Evolutionary conservation across 2,329 filamentous ascomycete species (phyloP), one percentile per base, ranked within the genome.

Genomic region (Ophiostoma sp.): DNA sequence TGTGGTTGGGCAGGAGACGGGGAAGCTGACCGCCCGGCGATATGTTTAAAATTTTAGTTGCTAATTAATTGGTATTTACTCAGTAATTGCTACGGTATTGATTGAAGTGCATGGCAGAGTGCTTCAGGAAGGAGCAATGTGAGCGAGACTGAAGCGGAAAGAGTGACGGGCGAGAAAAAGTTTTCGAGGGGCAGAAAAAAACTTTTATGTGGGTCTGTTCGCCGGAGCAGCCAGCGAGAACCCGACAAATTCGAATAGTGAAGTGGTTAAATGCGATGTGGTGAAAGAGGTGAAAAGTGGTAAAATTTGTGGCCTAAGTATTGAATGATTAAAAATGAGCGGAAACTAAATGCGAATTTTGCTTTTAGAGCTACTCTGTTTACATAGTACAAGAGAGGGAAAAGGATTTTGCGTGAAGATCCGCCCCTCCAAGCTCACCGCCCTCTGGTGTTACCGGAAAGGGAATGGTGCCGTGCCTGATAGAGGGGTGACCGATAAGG

Each of bases 131-230:
- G 27, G 57, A 62, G 23, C 31, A 33, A 27, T 35, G 31, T 11
- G 57, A 33, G 27, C 57, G 4, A 31, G 8, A 17, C 57, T 62
- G 57, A n/a, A 35, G 33, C 15, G 52, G 52, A 10, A 64, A 35
- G 60, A 64, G 33, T 33, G 17, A 64, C 60, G 27, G 27, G 27
- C 27, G 60, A 64, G 31, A 64, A 64, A 64, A 64, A 64, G 31
- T 64, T 64, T 64, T 36, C 60, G 60, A 69, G 69, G 68, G 69
- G 71, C 69, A 73, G 70, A 72, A 73, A 74, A 73, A 73, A 72
- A 73, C 73, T 74, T 75, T 75, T 71, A 71, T 44, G 70, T 73
- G 73, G 74, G 62, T 1, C 73, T 8, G 41, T 11, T 48, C 41
- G 57, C n/a, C 23, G 39, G 39, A 41, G 17, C 48, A 68, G 67